Evolutionary conservation across 305 asterid species (phyloP).

Genomic region (Coffea humblotiana): DNA sequence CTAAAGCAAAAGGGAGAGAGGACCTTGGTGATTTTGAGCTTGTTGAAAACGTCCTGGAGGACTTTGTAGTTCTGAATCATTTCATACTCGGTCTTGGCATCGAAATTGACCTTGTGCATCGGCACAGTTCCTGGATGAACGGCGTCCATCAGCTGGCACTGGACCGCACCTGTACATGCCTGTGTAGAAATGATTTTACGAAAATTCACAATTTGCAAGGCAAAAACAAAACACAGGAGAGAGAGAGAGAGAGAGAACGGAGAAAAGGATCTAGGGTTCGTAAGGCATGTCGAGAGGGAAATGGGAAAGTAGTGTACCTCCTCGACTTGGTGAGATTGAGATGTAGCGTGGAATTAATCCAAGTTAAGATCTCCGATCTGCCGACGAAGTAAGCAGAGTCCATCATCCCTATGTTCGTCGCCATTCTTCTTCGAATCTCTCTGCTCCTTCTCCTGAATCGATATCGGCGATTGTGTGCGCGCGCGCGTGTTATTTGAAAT

Average conservation of each 20-base stretch:
- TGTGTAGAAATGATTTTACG: constrained; percentile 16
- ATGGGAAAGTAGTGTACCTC: constrained; percentile 44
- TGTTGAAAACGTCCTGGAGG: constrained; percentile 92
- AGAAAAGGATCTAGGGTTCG: constrained; percentile 8
- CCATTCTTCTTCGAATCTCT: constrained; percentile 36
- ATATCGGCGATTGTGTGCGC: background rate
- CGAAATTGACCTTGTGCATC: constrained; percentile 93
- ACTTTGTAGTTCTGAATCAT: constrained; percentile 94
- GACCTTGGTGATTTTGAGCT: constrained; percentile 87
- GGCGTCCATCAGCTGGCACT: constrained; percentile 93
- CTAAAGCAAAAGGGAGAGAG: background rate
- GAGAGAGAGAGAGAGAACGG: no score
- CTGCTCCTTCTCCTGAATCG: background rate
- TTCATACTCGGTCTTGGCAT: constrained; percentile 86
- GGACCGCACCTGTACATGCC: constrained; percentile 90
- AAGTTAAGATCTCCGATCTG: constrained; percentile 79
- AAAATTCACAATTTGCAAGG: no score
- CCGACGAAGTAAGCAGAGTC: constrained; percentile 92
- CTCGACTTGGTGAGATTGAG: constrained; percentile 86
- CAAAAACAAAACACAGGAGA: background rate
- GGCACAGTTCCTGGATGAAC: constrained; percentile 86
- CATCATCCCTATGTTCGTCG: constrained; percentile 86
- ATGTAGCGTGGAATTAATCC: constrained; percentile 85
- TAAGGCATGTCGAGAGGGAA: background rate
- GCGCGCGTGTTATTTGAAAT: no score